phyloP scores from a whole-genome alignment of 495 filamentous ascomycete species.

The Talaromyces borbonicus region DNA sequence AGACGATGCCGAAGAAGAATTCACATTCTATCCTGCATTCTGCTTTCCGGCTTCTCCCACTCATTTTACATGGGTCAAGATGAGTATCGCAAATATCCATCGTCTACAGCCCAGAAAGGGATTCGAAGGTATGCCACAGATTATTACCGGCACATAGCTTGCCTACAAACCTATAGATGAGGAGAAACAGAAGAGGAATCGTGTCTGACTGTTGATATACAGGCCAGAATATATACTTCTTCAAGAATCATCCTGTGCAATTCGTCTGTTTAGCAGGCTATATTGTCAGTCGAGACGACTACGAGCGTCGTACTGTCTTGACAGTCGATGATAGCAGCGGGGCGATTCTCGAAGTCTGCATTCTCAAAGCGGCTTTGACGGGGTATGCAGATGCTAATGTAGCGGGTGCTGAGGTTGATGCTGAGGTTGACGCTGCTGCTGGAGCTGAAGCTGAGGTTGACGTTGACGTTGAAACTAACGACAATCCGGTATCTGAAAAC shows the following conservation, averaged over 20 bases:
- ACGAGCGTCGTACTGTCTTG: slow-evolving; percentile 47
- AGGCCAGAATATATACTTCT: slow-evolving; percentile 70
- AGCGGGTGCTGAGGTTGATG: too few species aligned
- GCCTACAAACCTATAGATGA: neutral
- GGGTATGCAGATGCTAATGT: too few species aligned
- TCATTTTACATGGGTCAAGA: slow-evolving; percentile 70
- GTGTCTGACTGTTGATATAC: neutral
- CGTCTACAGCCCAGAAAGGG: slow-evolving; percentile 44
- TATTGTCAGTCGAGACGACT: slow-evolving; percentile 67
- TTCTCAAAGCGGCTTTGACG: slow-evolving; percentile 15
- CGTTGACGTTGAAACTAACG: too few species aligned
- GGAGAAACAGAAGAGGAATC: slow-evolving; percentile 4
- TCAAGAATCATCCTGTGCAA: slow-evolving; percentile 81
- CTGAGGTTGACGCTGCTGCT: too few species aligned
- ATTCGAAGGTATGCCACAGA: slow-evolving; percentile 57
- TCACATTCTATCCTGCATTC: slow-evolving; percentile 67
- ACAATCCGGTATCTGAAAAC: too few species aligned
- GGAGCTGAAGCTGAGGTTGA: too few species aligned
- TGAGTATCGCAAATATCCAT: slow-evolving; percentile 61
- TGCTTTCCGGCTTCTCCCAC: slow-evolving; percentile 81
- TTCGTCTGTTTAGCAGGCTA: slow-evolving; percentile 69
- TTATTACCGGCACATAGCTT: too few species aligned
- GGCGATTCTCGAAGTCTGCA: slow-evolving; percentile 52
- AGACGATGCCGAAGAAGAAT: slow-evolving; percentile 3
- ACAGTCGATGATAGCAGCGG: slow-evolving; percentile 86